Evolutionary conservation across 352 stramenopile genomes (phyloP).

Genomic region (Phytophthora megakarya): DNA sequence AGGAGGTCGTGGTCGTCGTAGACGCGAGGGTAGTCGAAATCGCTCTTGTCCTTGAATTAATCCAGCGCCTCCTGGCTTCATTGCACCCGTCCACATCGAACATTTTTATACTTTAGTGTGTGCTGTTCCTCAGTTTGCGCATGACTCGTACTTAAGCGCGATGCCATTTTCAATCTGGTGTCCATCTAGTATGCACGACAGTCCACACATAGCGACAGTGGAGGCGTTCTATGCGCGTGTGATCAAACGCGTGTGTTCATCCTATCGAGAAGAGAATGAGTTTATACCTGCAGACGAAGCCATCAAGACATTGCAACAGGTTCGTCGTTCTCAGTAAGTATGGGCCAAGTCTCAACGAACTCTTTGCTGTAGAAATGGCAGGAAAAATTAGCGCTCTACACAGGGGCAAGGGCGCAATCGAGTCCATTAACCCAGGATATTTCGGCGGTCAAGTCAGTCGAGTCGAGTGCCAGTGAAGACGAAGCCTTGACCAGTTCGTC

Average conservation of each 20-base stretch:
- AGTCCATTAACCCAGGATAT: background rate
- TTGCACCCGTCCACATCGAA: background rate
- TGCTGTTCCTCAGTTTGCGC: no score
- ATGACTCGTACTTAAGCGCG: no score
- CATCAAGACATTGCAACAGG: conserved; percentile 36
- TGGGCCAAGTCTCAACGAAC: background rate
- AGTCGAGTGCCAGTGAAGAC: conserved; percentile 16
- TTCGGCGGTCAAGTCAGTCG: background rate
- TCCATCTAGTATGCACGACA: background rate
- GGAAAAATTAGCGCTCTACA: conserved; percentile 45
- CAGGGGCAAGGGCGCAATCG: conserved; percentile 9
- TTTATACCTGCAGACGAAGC: conserved; percentile 5
- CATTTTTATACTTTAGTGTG: no score
- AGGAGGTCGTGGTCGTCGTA: background rate
- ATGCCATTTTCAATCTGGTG: no score
- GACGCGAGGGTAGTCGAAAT: conserved; percentile 6
- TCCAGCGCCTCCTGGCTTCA: conserved; percentile 2
- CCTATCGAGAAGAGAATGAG: conserved; percentile 43
- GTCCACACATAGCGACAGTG: conserved; percentile 28
- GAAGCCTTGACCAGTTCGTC: conserved; percentile 14
- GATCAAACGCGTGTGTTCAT: conserved; percentile 58
- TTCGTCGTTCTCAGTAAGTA: conserved; percentile 1
- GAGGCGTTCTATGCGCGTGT: conserved; percentile 64
- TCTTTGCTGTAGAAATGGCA: conserved; percentile 43
- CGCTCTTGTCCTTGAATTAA: conserved; percentile 8